Evolutionary conservation across 768 basidiomycete genomes (phyloP), one percentile per base, ranked within the genome.

Genomic region (Russula sp.): DNA sequence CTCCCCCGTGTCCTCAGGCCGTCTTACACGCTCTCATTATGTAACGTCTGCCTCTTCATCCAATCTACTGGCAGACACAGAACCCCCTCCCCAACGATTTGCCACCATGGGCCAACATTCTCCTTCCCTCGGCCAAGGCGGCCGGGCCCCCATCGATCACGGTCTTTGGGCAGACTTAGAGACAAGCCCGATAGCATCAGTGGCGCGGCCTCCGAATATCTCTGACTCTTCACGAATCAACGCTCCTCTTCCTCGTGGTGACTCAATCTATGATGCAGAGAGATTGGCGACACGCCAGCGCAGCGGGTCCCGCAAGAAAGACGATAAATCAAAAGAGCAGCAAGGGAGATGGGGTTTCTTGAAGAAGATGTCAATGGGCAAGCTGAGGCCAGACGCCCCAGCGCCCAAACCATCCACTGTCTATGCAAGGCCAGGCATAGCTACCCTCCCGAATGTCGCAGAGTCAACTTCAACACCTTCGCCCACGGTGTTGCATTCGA

Each of bases 341-440:
- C 77, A 77, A 44, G 85, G 86, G 57, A 86, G 91, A 60, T 96
- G 95, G 94, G 94, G 94, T 4, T 96, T 98, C 77, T 77, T 98
- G 63, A 93, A 94, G 77, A 98, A 98, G 77, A 97, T 98, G 94
- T 96, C 94, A 6, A 96, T 95, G 92, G 88, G 93, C 14, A 92
- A 89, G 74, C 88, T 96, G 77, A 85, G 84, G 69, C 67, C 76
- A n/a, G 90, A 91, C 52, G 74, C 80, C 16, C 80, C 85, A 34
- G 70, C 64, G 3, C 34, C 63, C 3, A 52, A 59, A 16, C 53
- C 49, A 50, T 69, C 79, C 6, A 75, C 80, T 34, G 72, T 76
- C 10, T 67, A 76, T 75, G 68, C 73, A 68, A 68, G 73, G 67
- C 73, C 64, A 74, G 68, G 66, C 59, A 58, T 20, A 32, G 59